Evolutionary conservation across 805 yeast genomes (phyloP).

Genomic region (Candida easanensis): DNA sequence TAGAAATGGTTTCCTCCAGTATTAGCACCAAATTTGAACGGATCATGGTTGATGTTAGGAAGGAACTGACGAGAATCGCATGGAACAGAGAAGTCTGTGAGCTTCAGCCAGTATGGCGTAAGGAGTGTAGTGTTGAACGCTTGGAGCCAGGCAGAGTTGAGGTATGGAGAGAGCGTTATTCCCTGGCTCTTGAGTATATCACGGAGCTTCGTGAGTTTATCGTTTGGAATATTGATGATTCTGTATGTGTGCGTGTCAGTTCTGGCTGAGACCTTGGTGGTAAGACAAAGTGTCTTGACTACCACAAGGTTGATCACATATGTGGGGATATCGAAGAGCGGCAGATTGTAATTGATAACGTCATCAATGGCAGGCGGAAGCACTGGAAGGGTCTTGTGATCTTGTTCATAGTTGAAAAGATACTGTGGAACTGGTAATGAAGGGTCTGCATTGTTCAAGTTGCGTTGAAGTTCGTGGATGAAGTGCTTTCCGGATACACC

Average conservation of each 20-base stretch:
- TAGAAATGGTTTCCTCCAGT: slow-evolving; percentile 21
- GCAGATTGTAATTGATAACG: slow-evolving; percentile 14
- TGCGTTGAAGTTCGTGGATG: slow-evolving; percentile 11
- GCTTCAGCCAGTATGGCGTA: slow-evolving; percentile 3
- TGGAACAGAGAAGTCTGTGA: slow-evolving; percentile 20
- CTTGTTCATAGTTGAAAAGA: slow-evolving; percentile 14
- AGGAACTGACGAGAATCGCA: slow-evolving; percentile 21
- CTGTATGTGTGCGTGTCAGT: slow-evolving; percentile 14
- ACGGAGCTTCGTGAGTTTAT: background rate
- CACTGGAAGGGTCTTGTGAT: slow-evolving; percentile 7
- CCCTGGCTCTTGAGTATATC: background rate
- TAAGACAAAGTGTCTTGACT: slow-evolving; percentile 4
- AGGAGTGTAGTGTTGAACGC: slow-evolving; percentile 10
- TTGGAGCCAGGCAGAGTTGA: slow-evolving; percentile 20
- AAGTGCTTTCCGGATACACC: slow-evolving; percentile 19
- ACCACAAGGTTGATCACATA: slow-evolving; percentile 9
- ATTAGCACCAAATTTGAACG: slow-evolving; percentile 20
- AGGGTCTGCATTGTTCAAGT: slow-evolving; percentile 4
- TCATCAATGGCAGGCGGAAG: slow-evolving; percentile 21
- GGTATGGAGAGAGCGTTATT: slow-evolving; percentile 20
- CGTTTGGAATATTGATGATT: slow-evolving; percentile 10
- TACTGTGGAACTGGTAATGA: background rate
- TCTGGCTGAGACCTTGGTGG: slow-evolving; percentile 1
- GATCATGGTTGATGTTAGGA: slow-evolving; percentile 8
- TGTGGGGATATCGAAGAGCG: slow-evolving; percentile 11